Conservation (phyloP, 306 rosid genomes). For the Adenanthera pavonina region DNA sequence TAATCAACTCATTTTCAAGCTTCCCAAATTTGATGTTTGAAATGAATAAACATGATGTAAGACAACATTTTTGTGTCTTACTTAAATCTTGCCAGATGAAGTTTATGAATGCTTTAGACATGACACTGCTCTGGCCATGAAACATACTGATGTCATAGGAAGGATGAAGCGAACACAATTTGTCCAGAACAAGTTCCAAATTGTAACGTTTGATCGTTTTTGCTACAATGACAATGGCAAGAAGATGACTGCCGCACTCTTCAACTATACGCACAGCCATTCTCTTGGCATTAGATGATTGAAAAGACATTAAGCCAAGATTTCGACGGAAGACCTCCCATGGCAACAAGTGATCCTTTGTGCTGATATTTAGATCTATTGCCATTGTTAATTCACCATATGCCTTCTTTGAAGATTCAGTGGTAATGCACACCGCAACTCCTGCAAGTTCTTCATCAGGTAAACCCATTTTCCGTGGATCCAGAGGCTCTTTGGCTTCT, state of each 20-base stretch:
- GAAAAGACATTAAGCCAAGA: not conserved
- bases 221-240: conserved; percentile 13
- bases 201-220: not conserved
- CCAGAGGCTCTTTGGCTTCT: not conserved
- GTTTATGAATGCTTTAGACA: conserved; percentile 5
- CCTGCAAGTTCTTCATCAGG: not conserved
- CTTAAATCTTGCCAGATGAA: not conserved
- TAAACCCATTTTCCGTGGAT: not conserved
- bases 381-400: not conserved
- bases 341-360: not conserved
- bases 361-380: conserved; percentile 10
- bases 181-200: not conserved
- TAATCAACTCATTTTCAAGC: not conserved
- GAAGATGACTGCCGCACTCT: conserved; percentile 26
- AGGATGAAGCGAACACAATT: not conserved
- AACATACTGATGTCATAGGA: not conserved
- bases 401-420: not conserved
- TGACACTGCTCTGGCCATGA: conserved; percentile 1
- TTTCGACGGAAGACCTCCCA: conserved; percentile 6
- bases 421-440: not conserved
- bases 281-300: not conserved
- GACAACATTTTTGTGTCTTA: not conserved
- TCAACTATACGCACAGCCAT: conserved; percentile 7
- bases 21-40: not conserved
- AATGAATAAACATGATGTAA: not conserved